Base-by-base conservation (phyloP, 306 rosid genomes). In the Rubus parviflorus region DNA sequence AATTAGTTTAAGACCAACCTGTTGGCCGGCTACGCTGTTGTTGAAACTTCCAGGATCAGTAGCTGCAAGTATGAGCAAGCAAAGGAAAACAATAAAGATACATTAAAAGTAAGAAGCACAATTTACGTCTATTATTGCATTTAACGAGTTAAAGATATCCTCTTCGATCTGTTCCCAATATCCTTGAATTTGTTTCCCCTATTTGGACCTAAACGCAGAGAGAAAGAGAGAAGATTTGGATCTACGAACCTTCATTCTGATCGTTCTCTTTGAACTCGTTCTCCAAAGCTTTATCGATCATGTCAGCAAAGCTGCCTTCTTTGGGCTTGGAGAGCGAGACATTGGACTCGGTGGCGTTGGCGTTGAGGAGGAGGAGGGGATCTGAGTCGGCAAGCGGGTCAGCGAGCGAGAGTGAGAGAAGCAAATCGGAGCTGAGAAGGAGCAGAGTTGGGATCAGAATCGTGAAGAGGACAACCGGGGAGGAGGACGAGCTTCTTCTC, bases 11-110 rank as follows among this genome's bases (percentile, higher is more conserved):
- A 47, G 30, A 82, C 89, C 75, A 86, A 95, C 99, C 99, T 96
- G 99, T 77, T 96, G 94, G 81, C 89, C 99, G n/a, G 97, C 92
- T 20, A 96, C 98, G 78, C 98, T 96, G 92, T 96, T 92, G 87
- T 92, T 96, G 78, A 96, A 96, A 74, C 99, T 77, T 77, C 98
- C 97, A 16, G 96, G 85, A 85, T 96, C 99, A 65, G 89, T 76
- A 52, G 78, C 98, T 92, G 88, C 85, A 43, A 72, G 72, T 43
- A 73, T 42, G 38, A 83, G 48, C 54, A 16, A 75, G 37, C 66
- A 58, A 25, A 64, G 47, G 12, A 68, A 57, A 38, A 12, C 12
- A 46, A 68, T 10, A 74, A 40, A 63, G 5, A 2, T 1, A 65
- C 16, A n/a, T 68, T 58, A 58, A 7, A 23, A 77, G 13, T 38